These are phyloP conservation scores for Bipolaris zeicola DNA, from an alignment of 2,329 filamentous ascomycete genomes.

Conservation along the genomic window DNA sequence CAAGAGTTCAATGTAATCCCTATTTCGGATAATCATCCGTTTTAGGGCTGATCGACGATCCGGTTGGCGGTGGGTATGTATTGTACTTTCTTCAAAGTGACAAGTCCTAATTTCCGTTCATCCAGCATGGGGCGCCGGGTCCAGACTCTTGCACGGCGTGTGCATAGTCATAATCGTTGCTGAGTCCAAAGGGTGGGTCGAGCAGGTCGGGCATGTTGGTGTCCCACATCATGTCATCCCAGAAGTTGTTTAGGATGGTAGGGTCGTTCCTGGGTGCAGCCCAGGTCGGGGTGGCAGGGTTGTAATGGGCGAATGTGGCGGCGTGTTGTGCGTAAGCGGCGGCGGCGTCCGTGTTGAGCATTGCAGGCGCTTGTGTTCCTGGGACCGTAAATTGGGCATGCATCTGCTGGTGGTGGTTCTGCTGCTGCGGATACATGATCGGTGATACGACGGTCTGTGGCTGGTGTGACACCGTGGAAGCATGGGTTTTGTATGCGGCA, in stretches of 20 bases:
- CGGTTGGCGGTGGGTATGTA: too few species aligned
- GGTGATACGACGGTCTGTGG: slow-evolving; percentile 20
- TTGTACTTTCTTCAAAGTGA: not conserved
- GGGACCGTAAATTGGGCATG: slow-evolving; percentile 22
- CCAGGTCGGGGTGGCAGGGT: slow-evolving; percentile 35
- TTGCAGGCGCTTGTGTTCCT: slow-evolving; percentile 15
- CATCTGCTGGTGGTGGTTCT: slow-evolving; percentile 10
- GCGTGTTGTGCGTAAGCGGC: slow-evolving; percentile 4
- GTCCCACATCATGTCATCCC: slow-evolving; percentile 53
- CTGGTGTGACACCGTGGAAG: slow-evolving; percentile 20
- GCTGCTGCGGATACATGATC: slow-evolving; percentile 13
- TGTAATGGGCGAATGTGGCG: slow-evolving; percentile 26
- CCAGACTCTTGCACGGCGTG: slow-evolving; percentile 42
- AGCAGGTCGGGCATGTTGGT: slow-evolving; percentile 47
- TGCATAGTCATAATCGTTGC: slow-evolving; percentile 44
- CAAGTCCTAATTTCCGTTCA: slow-evolving; percentile 40
- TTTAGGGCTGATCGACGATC: too few species aligned
- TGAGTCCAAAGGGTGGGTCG: slow-evolving; percentile 43
- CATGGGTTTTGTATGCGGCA: slow-evolving; percentile 47
- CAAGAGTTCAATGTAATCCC: too few species aligned
- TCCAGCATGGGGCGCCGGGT: slow-evolving; percentile 41
- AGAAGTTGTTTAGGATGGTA: slow-evolving; percentile 44
- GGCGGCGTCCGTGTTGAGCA: slow-evolving; percentile 21
- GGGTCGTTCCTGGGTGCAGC: slow-evolving; percentile 33
- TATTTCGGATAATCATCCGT: too few species aligned